These are phyloP conservation scores for Darksidea phi DNA, from an alignment of 495 filamentous ascomycete genomes.

Conservation along the genomic window DNA sequence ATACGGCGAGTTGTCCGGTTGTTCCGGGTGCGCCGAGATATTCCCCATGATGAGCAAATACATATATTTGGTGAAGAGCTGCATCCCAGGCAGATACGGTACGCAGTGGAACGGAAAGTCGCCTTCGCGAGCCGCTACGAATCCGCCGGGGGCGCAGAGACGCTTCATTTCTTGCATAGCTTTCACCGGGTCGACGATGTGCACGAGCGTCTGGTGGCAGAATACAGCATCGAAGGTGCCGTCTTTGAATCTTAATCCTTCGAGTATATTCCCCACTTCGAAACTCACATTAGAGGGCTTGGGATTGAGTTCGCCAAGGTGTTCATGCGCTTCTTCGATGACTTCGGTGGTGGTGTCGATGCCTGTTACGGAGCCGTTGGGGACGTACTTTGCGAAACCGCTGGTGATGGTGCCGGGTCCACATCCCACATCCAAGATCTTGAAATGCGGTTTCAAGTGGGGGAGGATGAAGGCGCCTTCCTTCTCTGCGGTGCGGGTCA, in stretches of 20 bases:
- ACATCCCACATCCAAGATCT: constrained; percentile 59
- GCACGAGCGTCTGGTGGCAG: constrained; percentile 55
- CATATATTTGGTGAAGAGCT: constrained; percentile 33
- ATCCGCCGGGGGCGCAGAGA: constrained; percentile 52
- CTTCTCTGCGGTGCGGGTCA: constrained; percentile 51
- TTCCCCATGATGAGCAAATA: constrained; percentile 41
- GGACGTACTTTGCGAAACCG: constrained; percentile 50
- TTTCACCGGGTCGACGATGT: constrained; percentile 48
- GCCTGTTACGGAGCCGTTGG: constrained; percentile 49
- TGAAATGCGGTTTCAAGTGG: constrained; percentile 47
- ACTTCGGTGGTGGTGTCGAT: constrained; percentile 44
- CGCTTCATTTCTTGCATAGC: constrained; percentile 53
- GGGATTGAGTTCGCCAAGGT: constrained; percentile 22
- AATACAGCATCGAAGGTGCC: constrained; percentile 58
- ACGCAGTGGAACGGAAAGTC: constrained; percentile 46
- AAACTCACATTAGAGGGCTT: constrained; percentile 43
- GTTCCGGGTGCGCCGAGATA: background rate
- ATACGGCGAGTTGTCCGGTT: constrained; percentile 14
- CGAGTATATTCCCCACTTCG: constrained; percentile 46
- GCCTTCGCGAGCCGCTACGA: constrained; percentile 47
- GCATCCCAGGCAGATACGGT: constrained; percentile 37
- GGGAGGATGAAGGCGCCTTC: constrained; percentile 53
- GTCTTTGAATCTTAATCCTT: constrained; percentile 48
- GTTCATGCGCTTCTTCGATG: constrained; percentile 43
- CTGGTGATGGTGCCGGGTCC: constrained; percentile 58